Evolutionary conservation across 2,329 filamentous ascomycete genomes (phyloP).

Genomic region (Cladosporium oxysporum): DNA sequence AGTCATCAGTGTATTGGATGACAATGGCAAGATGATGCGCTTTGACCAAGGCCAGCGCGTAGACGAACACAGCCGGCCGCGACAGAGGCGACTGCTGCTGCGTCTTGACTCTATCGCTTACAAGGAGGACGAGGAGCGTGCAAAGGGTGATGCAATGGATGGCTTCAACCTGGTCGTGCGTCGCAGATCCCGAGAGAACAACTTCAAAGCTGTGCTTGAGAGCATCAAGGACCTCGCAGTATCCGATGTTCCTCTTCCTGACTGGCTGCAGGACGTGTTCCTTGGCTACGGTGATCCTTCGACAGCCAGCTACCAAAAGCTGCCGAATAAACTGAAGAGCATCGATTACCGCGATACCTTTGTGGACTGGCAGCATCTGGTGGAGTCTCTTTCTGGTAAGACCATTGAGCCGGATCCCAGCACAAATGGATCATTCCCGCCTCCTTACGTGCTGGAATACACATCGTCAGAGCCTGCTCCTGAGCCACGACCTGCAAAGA

Average conservation of each 20-base stretch:
- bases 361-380: conserved; percentile 89
- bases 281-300: conserved; percentile 94
- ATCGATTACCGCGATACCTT: conserved; percentile 95
- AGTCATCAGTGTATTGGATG: conserved; percentile 81
- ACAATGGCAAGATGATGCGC: conserved; percentile 73
- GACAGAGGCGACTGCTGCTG: conserved; percentile 71
- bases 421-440: conserved; percentile 72
- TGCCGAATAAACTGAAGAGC: conserved; percentile 74
- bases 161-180: conserved; percentile 83
- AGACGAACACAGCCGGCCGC: conserved; percentile 63
- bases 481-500: conserved; percentile 68
- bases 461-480: conserved; percentile 47
- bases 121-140: conserved; percentile 69
- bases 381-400: conserved; percentile 86
- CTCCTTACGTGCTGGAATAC: conserved; percentile 82
- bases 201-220: conserved; percentile 91
- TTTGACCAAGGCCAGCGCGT: conserved; percentile 53
- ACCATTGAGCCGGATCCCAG: conserved; percentile 76
- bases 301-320: conserved; percentile 79
- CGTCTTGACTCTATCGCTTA: conserved; percentile 80
- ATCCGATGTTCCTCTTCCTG: conserved; percentile 80
- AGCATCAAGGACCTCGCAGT: conserved; percentile 85
- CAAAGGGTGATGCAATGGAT: conserved; percentile 76
- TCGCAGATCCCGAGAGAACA: conserved; percentile 86
- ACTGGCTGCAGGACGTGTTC: conserved; percentile 96